Base-by-base conservation (phyloP, 768 basidiomycete species). In the Kwoniella heveanensis region DNA sequence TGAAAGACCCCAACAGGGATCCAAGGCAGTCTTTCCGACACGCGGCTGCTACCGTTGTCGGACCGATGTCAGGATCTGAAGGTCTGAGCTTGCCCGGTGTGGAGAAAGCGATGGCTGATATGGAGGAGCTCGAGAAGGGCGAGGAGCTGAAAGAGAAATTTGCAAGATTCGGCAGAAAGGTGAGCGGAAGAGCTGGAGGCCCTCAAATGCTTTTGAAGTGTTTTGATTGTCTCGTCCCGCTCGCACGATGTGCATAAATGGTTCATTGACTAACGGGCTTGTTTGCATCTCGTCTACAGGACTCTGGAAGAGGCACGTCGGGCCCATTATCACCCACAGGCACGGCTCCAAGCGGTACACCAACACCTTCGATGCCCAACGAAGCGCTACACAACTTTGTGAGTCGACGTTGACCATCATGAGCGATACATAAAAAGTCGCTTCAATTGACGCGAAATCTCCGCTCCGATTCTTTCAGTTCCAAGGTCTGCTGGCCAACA, bases 1-100 rank as follows among this genome's bases (percentile, higher is more conserved):
- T 90, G 44, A 91, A 91, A 80, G 94, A 93, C 71, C 85, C 90
- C 0, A 90, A 92, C 70, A 86, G 90, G 58, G 93, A 97, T 81
- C 92, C 92, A 22, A 88, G 92, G 32, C 87, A 87, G 17, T 86
- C 89, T 2, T 96, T 96, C 85, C 85, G 90, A 60, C 89, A 89
- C 54, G 62, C 88, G 0, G 81, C 85, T 48, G 89, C 66, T 44
- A 69, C 64, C n/a, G 87, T 96, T 51, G 95, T 99, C 12, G 95
- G 95, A 1, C 95, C 95, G 0, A 85, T 99, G 81, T 90, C 90
- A 57, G 89, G 89, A 57, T 90, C 88, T 77, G 89, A 88, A 13
- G 90, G 88, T 62, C 88, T 94, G 81, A 89, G 81, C 73, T 82
- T 97, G 54, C 93, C 94, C 1, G 88, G 84, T 60, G 95, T 97